Evolutionary conservation across 352 stramenopile species (phyloP), one percentile per base, ranked within the genome.

Genomic region (Aphanomyces astaci): DNA sequence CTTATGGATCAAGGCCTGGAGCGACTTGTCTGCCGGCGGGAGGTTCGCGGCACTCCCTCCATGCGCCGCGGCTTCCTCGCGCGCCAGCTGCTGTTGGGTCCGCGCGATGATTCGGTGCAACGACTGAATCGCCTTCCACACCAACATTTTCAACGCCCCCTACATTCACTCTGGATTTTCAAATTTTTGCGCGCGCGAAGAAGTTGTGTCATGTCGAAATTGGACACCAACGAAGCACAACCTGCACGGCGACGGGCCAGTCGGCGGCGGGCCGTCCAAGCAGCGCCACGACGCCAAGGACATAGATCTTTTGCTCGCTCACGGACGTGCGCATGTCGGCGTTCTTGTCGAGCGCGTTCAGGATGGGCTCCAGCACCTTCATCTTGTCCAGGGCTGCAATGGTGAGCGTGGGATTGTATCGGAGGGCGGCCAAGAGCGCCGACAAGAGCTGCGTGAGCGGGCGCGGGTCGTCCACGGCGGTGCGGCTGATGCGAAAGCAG

Each of bases 351-450:
- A 90, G 98, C 68, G 97, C 80, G 54, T 85, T 87, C 64, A 98
- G 87, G 31, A 98, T 86, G 63, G 92, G 85, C 17, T 95, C 80
- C 1, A 90, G 92, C 24, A 90, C 84, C 9, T 88, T 84, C 9
- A 96, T 76, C 40, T 90, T 89, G 74, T 97, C 90, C 4, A 98
- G 76, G 48, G 94, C 83, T 43, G 82, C 59, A 5, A 98, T 72
- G 51, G 95, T 94, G 33, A 98, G 72, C 30, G 84, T 74, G 11
- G 92, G 86, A 74, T 98, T 97, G 79, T 98, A 98, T 77, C 97
- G 96, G 32, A 98, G 76, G 32, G 94, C 78, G 60, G 88, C 97
- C 60, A 81, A 86, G 7, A 98, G 75, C 13, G 98, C 91, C 68
- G 95, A 87, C 36, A 98, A 88, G 36, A 98, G 81, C 24, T 51